Conservation (phyloP, 1,284 basidiomycete species). For the Marasmius oreades region DNA sequence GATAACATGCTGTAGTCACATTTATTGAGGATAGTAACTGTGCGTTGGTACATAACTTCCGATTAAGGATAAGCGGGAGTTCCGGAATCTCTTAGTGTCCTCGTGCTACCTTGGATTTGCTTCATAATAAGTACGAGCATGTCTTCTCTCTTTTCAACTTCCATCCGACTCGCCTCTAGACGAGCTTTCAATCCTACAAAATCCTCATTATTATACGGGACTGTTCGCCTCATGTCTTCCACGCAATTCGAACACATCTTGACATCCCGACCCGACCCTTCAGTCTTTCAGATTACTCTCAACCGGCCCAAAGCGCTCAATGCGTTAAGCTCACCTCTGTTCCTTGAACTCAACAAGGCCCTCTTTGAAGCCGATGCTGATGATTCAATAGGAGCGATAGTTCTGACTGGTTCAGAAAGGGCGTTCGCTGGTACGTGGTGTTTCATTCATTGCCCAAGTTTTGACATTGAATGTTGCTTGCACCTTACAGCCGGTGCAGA, state of each 20-base stretch:
- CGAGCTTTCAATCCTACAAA: neutral
- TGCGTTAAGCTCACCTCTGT: slow-evolving; percentile 81
- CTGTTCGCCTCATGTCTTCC: slow-evolving; percentile 37
- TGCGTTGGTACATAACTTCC: neutral
- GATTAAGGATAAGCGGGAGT: neutral
- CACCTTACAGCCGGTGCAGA: slow-evolving; percentile 76
- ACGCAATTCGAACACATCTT: slow-evolving; percentile 69
- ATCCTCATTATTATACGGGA: slow-evolving; percentile 15
- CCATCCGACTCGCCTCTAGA: slow-evolving; percentile 2
- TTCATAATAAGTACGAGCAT: slow-evolving; percentile 1
- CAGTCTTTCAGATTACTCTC: slow-evolving; percentile 86
- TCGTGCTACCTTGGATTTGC: neutral
- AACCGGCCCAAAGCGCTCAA: slow-evolving; percentile 97
- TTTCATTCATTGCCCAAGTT: neutral
- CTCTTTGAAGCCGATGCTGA: slow-evolving; percentile 73
- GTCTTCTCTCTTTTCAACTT: slow-evolving; percentile 6
- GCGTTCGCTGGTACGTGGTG: slow-evolving; percentile 79
- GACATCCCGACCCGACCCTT: slow-evolving; percentile 67
- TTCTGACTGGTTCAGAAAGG: slow-evolving; percentile 90
- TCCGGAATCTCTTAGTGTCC: neutral
- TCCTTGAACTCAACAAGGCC: slow-evolving; percentile 76
- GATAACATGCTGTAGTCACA: no score
- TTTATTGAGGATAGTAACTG: neutral
- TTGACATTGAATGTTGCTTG: neutral
- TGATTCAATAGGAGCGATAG: slow-evolving; percentile 75